A percentile compares a stretch with the other conserved stretches of the same genome.
Conservation (phyloP, 352 stramenopile species). For the Pythium inflatum region DNA sequence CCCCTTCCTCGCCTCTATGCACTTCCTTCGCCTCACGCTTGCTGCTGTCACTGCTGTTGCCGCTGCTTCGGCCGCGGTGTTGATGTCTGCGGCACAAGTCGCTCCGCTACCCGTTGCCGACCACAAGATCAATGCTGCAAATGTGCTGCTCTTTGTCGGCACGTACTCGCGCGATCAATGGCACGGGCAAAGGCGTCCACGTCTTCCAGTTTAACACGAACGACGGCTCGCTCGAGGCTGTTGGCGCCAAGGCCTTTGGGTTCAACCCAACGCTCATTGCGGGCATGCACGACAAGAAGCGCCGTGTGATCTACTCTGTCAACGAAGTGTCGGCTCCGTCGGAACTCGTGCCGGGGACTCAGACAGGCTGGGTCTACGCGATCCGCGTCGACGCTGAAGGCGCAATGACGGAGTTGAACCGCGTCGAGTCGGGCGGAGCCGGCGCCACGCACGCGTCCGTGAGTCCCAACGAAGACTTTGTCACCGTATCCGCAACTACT, state of each 20-base stretch:
- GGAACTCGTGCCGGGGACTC: conserved; percentile 25
- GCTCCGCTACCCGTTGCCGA: too few species aligned
- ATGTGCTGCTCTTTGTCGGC: conserved; percentile 67
- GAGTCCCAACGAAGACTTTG: conserved; percentile 48
- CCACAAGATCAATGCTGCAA: background rate
- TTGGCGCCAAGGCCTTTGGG: conserved; percentile 51
- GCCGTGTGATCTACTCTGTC: conserved; percentile 72
- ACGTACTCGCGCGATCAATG: conserved; percentile 87
- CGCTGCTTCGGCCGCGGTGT: too few species aligned
- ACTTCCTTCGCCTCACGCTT: too few species aligned
- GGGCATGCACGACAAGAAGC: conserved; percentile 35
- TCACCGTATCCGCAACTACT: conserved; percentile 80
- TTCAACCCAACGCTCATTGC: conserved; percentile 76
- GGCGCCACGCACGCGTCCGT: conserved; percentile 73
- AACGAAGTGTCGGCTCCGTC: conserved; percentile 71
- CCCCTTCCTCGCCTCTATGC: too few species aligned
- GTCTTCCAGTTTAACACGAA: conserved; percentile 60
- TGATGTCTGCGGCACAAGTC: too few species aligned
- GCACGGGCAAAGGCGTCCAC: conserved; percentile 77
- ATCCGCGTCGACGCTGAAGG: conserved; percentile 51
- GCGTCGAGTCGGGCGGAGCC: conserved; percentile 54
- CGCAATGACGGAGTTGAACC: conserved; percentile 48
- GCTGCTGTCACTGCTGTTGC: too few species aligned
- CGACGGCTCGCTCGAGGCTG: conserved; percentile 50
- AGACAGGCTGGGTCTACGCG: conserved; percentile 65